These are phyloP conservation scores for Astrothelium macrocarpum DNA, from an alignment of 495 filamentous ascomycete species.

Conservation along the genomic window DNA sequence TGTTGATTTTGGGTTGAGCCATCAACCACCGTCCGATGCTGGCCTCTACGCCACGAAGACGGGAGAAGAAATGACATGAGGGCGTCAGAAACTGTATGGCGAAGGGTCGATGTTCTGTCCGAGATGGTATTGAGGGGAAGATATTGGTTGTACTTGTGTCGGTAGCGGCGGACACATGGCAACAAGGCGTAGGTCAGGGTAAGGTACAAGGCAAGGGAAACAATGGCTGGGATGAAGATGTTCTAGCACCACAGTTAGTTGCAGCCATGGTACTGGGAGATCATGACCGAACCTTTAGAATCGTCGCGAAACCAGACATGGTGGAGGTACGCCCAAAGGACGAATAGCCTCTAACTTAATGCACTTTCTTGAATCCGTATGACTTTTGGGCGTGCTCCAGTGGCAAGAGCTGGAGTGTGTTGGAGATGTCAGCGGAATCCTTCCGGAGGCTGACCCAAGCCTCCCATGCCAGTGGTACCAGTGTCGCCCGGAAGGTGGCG, in stretches of 20 bases:
- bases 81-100: conserved; percentile 48
- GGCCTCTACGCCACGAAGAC: conserved; percentile 41
- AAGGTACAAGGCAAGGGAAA: conserved; percentile 68
- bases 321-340: background rate
- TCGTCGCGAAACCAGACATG: background rate
- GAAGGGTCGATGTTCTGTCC: conserved; percentile 49
- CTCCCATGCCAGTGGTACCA: background rate
- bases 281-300: background rate
- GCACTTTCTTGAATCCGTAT: background rate
- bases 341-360: background rate
- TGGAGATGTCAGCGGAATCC: conserved; percentile 1
- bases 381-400: background rate
- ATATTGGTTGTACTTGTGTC: conserved; percentile 54
- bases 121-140: conserved; percentile 46
- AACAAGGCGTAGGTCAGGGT: conserved; percentile 58
- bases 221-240: conserved; percentile 64
- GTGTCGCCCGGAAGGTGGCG: background rate
- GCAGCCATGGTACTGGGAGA: background rate
- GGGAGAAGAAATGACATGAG: conserved; percentile 48
- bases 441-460: background rate
- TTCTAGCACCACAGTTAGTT: conserved; percentile 42
- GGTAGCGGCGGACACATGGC: conserved; percentile 60
- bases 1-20: background rate
- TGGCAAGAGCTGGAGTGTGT: background rate
- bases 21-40: conserved; percentile 35